Base-by-base conservation (phyloP, 2,329 filamentous ascomycete genomes). In the Arthrinium puccinioides region DNA sequence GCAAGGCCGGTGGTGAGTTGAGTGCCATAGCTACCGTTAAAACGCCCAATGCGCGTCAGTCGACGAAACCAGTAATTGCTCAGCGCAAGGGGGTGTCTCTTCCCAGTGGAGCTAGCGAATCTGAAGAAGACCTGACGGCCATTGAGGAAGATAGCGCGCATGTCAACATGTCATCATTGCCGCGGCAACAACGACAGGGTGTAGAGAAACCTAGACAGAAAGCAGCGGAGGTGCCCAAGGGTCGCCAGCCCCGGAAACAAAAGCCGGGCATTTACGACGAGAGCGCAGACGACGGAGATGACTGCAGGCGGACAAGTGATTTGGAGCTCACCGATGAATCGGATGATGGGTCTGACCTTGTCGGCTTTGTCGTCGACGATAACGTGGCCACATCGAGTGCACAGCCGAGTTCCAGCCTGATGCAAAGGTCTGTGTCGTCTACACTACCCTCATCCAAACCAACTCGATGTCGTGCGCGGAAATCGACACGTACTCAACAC, bases 291-390 rank as follows among this genome's bases (percentile, higher is more conserved):
- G 51, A 59, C 43, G 50, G 56, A 14, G 49, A 54, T 34, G 52
- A 60, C 42, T 62, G 59, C 34, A 48, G 54, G 5, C 50, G 55
- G 35, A 58, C 55, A 5, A 59, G 56, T 36, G 59, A 62, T 38
- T 40, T 62, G 6, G 59, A 61, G 28, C 39, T 59, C 10, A 57
- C 57, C 30, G 53, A 60, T 23, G 58, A 61, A 28, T 60, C 52
- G 3, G 55, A 59, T 33, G 44, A 45, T 35, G 55, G 55, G 14
- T 50, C 48, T 3, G 55, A 59, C 36, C 49, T 59, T 4, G 54
- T 42, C 11, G 54, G 30, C n/a, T 59, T 59, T 38, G 44, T 59
- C 15, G 55, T 57, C 6, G 54, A 48, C 20, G 54, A 57, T 36
- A 47, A 56, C 41, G 42, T 50, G 15, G 50, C 46, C 3, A 55